These are phyloP conservation scores for Tremellales sp. DNA, from an alignment of 1,284 basidiomycete genomes.

Conservation along the genomic window DNA sequence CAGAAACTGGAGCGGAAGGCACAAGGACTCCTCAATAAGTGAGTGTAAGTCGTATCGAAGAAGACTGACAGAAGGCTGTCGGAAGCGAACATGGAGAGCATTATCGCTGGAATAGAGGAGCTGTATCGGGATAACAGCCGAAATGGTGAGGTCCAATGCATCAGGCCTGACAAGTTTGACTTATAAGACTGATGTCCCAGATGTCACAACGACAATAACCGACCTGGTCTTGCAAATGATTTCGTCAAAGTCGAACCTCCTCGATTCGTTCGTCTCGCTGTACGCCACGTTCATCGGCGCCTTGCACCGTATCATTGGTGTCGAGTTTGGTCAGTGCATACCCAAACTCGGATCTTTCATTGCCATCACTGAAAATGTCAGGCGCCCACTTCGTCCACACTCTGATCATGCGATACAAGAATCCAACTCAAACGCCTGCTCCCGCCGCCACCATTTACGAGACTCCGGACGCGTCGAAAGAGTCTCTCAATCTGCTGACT, in stretches of 20 bases:
- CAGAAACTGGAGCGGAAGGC: conserved; percentile 70
- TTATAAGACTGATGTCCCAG: conserved; percentile 46
- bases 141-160: conserved; percentile 59
- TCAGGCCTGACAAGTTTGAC: background rate
- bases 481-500: conserved; percentile 81
- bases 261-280: conserved; percentile 88
- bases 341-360: background rate
- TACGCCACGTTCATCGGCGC: conserved; percentile 84
- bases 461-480: conserved; percentile 60
- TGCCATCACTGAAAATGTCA: conserved; percentile 38
- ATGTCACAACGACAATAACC: conserved; percentile 78
- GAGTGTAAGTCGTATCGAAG: conserved; percentile 18
- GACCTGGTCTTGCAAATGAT: conserved; percentile 77
- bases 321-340: conserved; percentile 72
- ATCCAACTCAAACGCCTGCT: conserved; percentile 38
- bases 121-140: conserved; percentile 74
- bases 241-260: conserved; percentile 70
- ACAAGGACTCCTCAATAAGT: conserved; percentile 87
- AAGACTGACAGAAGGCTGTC: conserved; percentile 59
- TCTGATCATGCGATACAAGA: conserved; percentile 63
- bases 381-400: conserved; percentile 74
- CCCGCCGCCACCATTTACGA: conserved; percentile 23
- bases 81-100: conserved; percentile 81
- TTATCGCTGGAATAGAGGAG: conserved; percentile 71
- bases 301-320: conserved; percentile 76